Evolutionary conservation across 2,329 filamentous ascomycete genomes (phyloP), one percentile per base, ranked within the genome.

Genomic region (Paramyrothecium roridum): DNA sequence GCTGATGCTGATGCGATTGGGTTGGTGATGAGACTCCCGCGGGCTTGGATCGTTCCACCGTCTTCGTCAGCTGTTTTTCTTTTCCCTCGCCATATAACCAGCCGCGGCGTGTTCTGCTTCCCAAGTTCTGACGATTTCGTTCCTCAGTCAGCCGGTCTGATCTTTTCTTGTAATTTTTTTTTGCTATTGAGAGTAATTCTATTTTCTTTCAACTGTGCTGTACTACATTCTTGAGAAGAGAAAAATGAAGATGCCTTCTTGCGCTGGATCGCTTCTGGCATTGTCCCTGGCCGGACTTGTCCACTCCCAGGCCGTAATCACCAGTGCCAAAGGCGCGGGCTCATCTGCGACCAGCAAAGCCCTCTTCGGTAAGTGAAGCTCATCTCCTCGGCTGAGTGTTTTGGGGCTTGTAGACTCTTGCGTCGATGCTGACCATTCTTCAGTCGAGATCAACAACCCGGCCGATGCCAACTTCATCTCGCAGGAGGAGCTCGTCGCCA

Each of bases 391-490:
- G n/a, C n/a, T n/a, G n/a, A n/a, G n/a, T n/a, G n/a, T n/a, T 22
- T 7, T 22, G 16, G 33, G n/a, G 11, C 16, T 19, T 21, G 21
- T 16, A n/a, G 23, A 50, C 26, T 30, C 26, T 10, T 30, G 6
- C 26, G 10, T 6, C 26, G 26, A 30, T 30, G 26, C 26, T 30
- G 26, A 30, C 26, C 26, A 10, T 30, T 12, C 1, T 11, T 12
- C n/a, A 51, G 49, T 51, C 33, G 30, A 51, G 17, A 26, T 30
- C 49, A 51, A 51, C 49, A 40, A 51, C 33, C 26, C 26, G 10
- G 33, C 16, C 10, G 49, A 51, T 22, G 49, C 49, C 17, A 51
- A 51, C 30, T 20, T 51, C 49, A 51, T 51, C 33, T 37, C 49
- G 30, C 49, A 34, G 19, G 26, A 26, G 11, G 49, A 51, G 30